Evolutionary conservation across 257 asterid genomes (phyloP).

Genomic region (Verbena officinalis): DNA sequence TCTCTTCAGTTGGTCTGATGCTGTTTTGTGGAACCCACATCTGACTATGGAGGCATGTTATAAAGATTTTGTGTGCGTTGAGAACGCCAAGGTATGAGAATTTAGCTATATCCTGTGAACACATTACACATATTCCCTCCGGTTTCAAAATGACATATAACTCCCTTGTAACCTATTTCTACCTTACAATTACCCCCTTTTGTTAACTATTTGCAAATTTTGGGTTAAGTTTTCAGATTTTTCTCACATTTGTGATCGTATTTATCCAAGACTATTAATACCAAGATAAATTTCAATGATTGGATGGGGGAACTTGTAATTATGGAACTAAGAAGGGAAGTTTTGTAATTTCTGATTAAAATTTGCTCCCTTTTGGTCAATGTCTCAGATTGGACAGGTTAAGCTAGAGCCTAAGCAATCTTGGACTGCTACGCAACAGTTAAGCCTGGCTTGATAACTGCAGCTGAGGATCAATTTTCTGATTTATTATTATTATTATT

Average conservation of each 20-base stretch:
- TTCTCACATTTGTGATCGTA: too few relatives aligned
- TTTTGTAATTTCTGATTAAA: not conserved
- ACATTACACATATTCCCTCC: too few relatives aligned
- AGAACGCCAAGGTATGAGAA: constrained; percentile 84
- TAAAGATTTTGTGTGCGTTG: constrained; percentile 92
- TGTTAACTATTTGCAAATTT: too few relatives aligned
- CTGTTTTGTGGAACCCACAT: constrained; percentile 96
- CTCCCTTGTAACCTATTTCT: too few relatives aligned
- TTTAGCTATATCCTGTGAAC: not conserved
- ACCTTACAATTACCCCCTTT: too few relatives aligned
- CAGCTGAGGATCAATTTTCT: constrained; percentile 18
- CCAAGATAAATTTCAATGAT: too few relatives aligned
- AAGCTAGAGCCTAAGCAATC: constrained; percentile 70
- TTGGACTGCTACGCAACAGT: constrained; percentile 81
- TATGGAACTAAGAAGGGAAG: not conserved
- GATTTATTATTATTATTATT: not conserved
- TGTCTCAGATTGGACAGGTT: constrained; percentile 73
- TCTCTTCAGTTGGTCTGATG: constrained; percentile 83
- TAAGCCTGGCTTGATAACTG: constrained; percentile 60
- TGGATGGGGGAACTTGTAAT: too few relatives aligned
- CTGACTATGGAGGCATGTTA: constrained; percentile 87
- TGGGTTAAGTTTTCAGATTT: too few relatives aligned
- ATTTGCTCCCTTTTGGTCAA: constrained; percentile 8
- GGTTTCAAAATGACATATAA: too few relatives aligned
- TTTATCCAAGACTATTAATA: too few relatives aligned